phyloP scores from a whole-genome alignment of 1,284 basidiomycete genomes.

The Puccinia horiana region DNA sequence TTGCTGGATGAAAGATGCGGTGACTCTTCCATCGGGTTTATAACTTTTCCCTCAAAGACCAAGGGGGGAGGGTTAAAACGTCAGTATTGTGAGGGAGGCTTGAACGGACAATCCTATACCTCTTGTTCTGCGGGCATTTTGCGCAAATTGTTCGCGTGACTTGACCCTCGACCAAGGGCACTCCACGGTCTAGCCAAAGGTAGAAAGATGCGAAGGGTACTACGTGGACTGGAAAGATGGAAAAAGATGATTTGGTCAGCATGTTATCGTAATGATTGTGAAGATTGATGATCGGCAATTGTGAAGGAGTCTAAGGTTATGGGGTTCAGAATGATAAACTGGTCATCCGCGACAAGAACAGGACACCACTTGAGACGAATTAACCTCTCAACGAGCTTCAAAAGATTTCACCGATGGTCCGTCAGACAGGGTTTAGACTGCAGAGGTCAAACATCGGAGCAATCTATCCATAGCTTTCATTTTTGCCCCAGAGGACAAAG shows the following conservation, averaged over 20 bases:
- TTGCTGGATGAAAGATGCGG: no score
- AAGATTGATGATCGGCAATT: not conserved
- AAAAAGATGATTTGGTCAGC: not conserved
- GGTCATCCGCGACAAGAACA: constrained; percentile 22
- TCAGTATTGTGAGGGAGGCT: no score
- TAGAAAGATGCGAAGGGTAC: not conserved
- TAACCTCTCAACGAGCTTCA: not conserved
- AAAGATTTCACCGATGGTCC: not conserved
- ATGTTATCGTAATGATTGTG: not conserved
- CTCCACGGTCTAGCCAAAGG: not conserved
- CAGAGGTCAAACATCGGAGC: constrained; percentile 30
- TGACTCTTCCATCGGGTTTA: no score
- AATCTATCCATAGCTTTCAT: constrained; percentile 8
- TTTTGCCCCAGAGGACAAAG: not conserved
- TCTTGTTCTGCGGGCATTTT: not conserved
- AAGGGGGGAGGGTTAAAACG: no score
- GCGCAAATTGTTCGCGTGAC: not conserved
- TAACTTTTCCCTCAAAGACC: no score
- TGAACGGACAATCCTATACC: no score
- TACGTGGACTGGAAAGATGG: not conserved
- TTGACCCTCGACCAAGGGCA: no score
- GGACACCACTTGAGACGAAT: not conserved
- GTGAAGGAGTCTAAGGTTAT: not conserved
- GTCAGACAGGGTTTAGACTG: constrained; percentile 13
- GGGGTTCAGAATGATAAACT: constrained; percentile 11